Conservation (phyloP, 2,329 filamentous ascomycete species). For the Xylaria digitata region DNA sequence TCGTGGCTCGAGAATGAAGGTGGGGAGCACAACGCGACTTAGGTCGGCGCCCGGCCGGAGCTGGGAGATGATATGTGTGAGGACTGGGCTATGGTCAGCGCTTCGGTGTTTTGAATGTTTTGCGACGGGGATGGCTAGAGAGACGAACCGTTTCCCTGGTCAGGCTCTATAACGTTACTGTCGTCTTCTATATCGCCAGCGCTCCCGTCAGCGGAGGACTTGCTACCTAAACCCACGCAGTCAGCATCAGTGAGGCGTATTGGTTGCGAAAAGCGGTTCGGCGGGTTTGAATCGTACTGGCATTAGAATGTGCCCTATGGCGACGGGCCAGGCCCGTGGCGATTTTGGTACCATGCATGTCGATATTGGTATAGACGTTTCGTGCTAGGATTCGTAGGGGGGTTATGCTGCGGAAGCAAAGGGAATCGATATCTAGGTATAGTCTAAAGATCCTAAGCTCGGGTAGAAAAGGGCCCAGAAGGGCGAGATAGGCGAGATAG, state of each 20-base stretch:
- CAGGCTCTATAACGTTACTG: conserved; percentile 85
- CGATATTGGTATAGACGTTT: conserved; percentile 3
- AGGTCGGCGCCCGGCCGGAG: conserved; percentile 94
- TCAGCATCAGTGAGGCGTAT: conserved; percentile 18
- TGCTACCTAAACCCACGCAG: conserved; percentile 42
- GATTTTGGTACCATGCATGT: conserved; percentile 47
- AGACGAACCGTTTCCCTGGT: conserved; percentile 89
- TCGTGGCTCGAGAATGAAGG: conserved; percentile 96
- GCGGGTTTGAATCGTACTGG: conserved; percentile 42
- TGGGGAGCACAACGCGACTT: conserved; percentile 92
- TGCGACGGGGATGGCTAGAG: not conserved
- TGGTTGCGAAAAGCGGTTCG: not conserved
- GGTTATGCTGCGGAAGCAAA: not conserved
- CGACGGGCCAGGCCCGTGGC: conserved; percentile 45
- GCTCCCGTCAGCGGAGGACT: conserved; percentile 66
- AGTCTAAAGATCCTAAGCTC: not conserved
- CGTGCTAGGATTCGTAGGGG: not conserved
- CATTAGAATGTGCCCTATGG: conserved; percentile 47
- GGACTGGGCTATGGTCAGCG: conserved; percentile 68
- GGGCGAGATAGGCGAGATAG: not conserved
- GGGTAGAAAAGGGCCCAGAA: not conserved
- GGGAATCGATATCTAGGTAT: conserved; percentile 10
- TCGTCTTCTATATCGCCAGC: conserved; percentile 70
- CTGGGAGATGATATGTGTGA: conserved; percentile 97
- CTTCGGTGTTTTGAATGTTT: not conserved